These are phyloP conservation scores for Dichomitus squalens DNA, from an alignment of 1,284 basidiomycete genomes.

Conservation along the genomic window DNA sequence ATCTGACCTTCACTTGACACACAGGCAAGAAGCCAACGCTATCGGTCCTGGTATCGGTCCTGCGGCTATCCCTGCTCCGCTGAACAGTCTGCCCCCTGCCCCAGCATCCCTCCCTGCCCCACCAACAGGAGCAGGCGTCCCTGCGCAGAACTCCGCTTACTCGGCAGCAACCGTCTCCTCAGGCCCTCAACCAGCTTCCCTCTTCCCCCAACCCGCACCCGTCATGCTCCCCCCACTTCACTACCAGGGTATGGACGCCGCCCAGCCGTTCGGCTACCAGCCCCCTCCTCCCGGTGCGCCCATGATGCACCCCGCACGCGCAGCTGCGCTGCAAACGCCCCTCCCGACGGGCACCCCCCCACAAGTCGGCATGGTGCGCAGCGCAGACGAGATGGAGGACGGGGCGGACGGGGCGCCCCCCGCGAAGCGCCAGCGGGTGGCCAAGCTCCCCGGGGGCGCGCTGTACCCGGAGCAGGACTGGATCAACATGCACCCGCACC, in stretches of 20 bases:
- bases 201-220: slow-evolving; percentile 61
- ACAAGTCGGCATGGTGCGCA: slow-evolving; percentile 68
- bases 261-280: slow-evolving; percentile 79
- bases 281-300: slow-evolving; percentile 47
- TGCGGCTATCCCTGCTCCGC: slow-evolving; percentile 63
- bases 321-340: slow-evolving; percentile 34
- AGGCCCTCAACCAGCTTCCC: slow-evolving; percentile 78
- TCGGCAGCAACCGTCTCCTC: slow-evolving; percentile 78
- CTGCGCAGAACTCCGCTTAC: slow-evolving; percentile 54
- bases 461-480: slow-evolving; percentile 86
- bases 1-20: slow-evolving; percentile 18
- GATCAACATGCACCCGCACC: slow-evolving; percentile 87
- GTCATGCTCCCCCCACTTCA: slow-evolving; percentile 83
- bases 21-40: slow-evolving; percentile 69
- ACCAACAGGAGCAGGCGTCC: slow-evolving; percentile 43
- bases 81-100: slow-evolving; percentile 62
- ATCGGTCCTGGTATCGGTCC: slow-evolving; percentile 87
- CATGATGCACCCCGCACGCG: slow-evolving; percentile 42
- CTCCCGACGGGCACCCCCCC: slow-evolving; percentile 35
- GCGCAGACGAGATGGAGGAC: slow-evolving; percentile 80
- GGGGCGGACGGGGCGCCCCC: slow-evolving; percentile 63
- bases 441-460: slow-evolving; percentile 79
- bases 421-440: slow-evolving; percentile 82
- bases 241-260: slow-evolving; percentile 76
- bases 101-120: slow-evolving; percentile 68